These are phyloP conservation scores for Camellia granthamiana DNA, from an alignment of 148 eudicot genomes.

Conservation along the genomic window DNA sequence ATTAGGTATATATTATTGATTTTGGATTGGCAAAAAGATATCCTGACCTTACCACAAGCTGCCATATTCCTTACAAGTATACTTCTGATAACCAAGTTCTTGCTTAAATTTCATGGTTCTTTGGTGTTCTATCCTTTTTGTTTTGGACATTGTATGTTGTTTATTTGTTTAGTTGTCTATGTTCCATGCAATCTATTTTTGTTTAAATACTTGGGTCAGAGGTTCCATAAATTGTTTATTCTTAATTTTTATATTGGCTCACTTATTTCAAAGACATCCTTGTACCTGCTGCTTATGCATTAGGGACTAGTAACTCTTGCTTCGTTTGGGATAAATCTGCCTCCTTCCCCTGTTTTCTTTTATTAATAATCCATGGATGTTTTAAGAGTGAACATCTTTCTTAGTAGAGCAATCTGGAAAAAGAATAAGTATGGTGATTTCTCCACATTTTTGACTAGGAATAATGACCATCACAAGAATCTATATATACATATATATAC, in stretches of 20 bases:
- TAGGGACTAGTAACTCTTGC: not conserved
- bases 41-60: constrained; percentile 13
- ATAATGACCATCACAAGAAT: not conserved
- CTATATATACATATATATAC: too few species aligned
- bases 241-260: not conserved
- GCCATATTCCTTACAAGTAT: constrained; percentile 25
- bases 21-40: constrained; percentile 22
- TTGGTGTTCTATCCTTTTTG: not conserved
- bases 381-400: not conserved
- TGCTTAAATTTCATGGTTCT: not conserved
- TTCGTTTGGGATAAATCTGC: not conserved
- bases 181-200: too few species aligned
- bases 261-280: not conserved
- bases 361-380: not conserved
- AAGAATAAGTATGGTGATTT: too few species aligned
- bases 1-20: constrained; percentile 19
- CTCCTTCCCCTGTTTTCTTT: not conserved
- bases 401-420: not conserved
- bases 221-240: not conserved
- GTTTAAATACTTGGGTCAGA: not conserved
- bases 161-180: not conserved
- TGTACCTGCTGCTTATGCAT: not conserved
- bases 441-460: not conserved
- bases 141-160: not conserved
- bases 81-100: not conserved